Evolutionary conservation across 2,329 filamentous ascomycete species (phyloP).

Genomic region (Fusarium sp.): DNA sequence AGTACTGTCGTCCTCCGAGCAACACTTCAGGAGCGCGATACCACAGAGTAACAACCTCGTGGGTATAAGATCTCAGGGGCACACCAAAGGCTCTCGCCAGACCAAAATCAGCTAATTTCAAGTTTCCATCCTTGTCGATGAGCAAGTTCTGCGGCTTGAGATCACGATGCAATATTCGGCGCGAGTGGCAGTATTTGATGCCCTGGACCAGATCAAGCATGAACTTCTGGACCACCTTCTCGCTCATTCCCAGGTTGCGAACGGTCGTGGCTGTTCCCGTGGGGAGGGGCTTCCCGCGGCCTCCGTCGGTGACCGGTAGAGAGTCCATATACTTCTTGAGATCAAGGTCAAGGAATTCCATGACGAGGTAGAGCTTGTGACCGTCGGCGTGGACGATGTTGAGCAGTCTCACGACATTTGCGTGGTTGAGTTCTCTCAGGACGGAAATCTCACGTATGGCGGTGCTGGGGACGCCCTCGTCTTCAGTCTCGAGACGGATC

Average conservation of each 20-base stretch:
- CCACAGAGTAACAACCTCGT: slow-evolving; percentile 95
- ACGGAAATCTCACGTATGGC: slow-evolving; percentile 95
- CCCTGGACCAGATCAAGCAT: slow-evolving; percentile 90
- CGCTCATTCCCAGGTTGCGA: slow-evolving; percentile 77
- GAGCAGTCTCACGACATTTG: slow-evolving; percentile 86
- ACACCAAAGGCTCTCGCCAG: slow-evolving; percentile 92
- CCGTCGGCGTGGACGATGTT: slow-evolving; percentile 97
- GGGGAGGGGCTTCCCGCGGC: slow-evolving; percentile 85
- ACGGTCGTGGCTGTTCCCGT: slow-evolving; percentile 71
- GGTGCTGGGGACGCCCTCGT: slow-evolving; percentile 92
- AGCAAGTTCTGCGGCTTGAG: slow-evolving; percentile 92
- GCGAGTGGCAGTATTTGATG: slow-evolving; percentile 88
- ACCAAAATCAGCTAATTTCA: slow-evolving; percentile 92
- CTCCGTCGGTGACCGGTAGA: slow-evolving; percentile 84
- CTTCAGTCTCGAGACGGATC: slow-evolving; percentile 93
- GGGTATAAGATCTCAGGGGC: slow-evolving; percentile 89
- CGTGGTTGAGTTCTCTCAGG: slow-evolving; percentile 93
- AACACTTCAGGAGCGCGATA: slow-evolving; percentile 93
- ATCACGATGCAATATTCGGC: slow-evolving; percentile 88
- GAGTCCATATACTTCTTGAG: slow-evolving; percentile 98
- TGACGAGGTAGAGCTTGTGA: slow-evolving; percentile 94
- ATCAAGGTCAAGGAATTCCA: slow-evolving; percentile 91
- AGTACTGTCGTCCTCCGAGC: slow-evolving; percentile 90
- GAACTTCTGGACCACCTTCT: slow-evolving; percentile 90
- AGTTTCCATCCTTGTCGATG: slow-evolving; percentile 86